A percentile compares a stretch with the other conserved stretches of the same genome.
Evolutionary conservation across 1,139 yeast species (phyloP).

Genomic region (Debaryomyces fabryi): DNA sequence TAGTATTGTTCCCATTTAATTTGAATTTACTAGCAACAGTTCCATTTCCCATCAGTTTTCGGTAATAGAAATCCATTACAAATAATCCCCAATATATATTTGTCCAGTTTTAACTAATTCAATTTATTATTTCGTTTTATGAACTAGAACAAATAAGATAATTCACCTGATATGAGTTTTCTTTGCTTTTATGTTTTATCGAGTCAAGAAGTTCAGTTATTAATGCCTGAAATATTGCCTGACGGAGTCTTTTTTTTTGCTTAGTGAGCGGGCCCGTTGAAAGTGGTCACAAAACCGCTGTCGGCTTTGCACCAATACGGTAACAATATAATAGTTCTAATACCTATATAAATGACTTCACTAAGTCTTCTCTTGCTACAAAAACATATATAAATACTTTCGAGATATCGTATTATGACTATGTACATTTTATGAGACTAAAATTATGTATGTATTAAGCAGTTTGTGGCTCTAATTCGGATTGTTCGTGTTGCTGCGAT

Average conservation of each 20-base stretch:
- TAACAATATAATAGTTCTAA: neutral
- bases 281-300: neutral
- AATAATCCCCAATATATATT: neutral
- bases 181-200: neutral
- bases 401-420: neutral
- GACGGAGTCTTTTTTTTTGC: neutral
- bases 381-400: neutral
- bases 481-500: neutral
- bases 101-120: neutral
- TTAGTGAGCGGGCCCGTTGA: constrained; percentile 2
- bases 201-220: neutral
- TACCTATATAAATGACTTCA: neutral
- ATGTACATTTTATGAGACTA: constrained; percentile 1
- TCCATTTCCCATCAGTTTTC: constrained; percentile 44
- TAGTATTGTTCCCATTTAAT: constrained; percentile 12
- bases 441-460: neutral
- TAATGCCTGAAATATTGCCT: neutral
- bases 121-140: neutral
- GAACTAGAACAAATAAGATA: neutral
- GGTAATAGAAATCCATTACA: constrained; percentile 39
- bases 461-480: constrained; percentile 2
- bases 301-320: constrained; percentile 4
- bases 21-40: constrained; percentile 41
- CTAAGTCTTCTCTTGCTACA: neutral
- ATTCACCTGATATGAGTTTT: neutral